A percentile compares a stretch with the other conserved stretches of the same genome.
phyloP scores from a whole-genome alignment of 495 filamentous ascomycete genomes.

The Aspergillus baeticus region DNA sequence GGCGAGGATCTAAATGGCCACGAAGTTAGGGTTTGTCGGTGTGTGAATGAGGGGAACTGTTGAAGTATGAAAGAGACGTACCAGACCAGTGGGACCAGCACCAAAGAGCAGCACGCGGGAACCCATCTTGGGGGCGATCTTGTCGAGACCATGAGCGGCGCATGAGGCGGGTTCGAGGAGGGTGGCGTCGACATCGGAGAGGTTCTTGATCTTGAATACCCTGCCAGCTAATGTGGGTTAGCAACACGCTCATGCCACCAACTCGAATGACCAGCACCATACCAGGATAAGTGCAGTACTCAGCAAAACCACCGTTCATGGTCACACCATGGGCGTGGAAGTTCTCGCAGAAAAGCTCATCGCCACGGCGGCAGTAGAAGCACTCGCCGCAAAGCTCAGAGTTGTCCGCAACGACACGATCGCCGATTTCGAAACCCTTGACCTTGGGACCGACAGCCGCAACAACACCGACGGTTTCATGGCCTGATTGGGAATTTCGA shows the following conservation, averaged over 20 bases:
- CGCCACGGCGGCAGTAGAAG: conserved; percentile 71
- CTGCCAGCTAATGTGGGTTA: conserved; percentile 52
- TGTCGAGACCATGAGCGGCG: conserved; percentile 68
- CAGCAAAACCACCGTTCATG: conserved; percentile 68
- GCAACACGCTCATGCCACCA: not conserved
- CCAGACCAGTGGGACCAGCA: conserved; percentile 65
- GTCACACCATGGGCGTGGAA: conserved; percentile 65
- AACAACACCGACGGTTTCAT: conserved; percentile 51
- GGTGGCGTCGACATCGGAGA: conserved; percentile 69
- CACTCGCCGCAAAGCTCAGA: conserved; percentile 67
- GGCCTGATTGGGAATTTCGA: conserved; percentile 20
- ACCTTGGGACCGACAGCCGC: conserved; percentile 57
- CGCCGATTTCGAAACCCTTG: conserved; percentile 61
- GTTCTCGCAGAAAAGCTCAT: conserved; percentile 68
- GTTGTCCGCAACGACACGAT: conserved; percentile 59
- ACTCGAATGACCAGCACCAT: conserved; percentile 1
- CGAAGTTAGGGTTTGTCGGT: no score
- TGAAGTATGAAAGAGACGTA: conserved; percentile 19
- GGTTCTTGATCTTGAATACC: conserved; percentile 69
- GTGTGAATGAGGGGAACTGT: not conserved
- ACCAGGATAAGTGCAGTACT: conserved; percentile 57
- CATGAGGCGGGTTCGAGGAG: conserved; percentile 72
- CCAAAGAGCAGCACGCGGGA: conserved; percentile 66
- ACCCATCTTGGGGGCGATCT: conserved; percentile 67
- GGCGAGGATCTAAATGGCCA: conserved; percentile 40